These are phyloP conservation scores for Globisporangium irregulare DNA, from an alignment of 352 stramenopile genomes.

Conservation along the genomic window DNA sequence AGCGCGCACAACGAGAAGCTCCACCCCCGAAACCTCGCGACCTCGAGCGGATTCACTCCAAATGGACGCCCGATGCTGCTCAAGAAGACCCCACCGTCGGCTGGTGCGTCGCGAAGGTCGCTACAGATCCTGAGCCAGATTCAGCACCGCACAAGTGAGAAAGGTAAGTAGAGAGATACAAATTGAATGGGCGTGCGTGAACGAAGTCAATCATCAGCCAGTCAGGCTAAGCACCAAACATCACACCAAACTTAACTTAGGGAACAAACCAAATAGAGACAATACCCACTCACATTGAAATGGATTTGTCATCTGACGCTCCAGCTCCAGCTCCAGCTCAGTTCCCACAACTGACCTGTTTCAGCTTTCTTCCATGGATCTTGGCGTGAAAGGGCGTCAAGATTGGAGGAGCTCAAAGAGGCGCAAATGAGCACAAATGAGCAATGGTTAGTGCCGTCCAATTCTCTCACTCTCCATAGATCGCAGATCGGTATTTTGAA, in stretches of 20 bases:
- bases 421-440: not conserved
- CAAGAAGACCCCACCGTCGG: constrained; percentile 65
- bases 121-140: constrained; percentile 86
- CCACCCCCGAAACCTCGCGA: constrained; percentile 18
- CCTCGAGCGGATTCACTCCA: constrained; percentile 30
- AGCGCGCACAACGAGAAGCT: constrained; percentile 8
- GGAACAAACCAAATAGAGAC: not conserved
- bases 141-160: constrained; percentile 47
- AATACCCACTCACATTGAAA: not conserved
- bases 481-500: not conserved
- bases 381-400: constrained; percentile 7
- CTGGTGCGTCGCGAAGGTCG: constrained; percentile 59
- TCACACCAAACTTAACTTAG: constrained; percentile 3
- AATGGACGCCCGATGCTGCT: constrained; percentile 29
- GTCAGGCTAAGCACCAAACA: not conserved
- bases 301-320: not conserved
- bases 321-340: not conserved
- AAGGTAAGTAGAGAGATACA: constrained; percentile 13
- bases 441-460: not conserved
- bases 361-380: constrained; percentile 13
- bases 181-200: not conserved
- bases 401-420: not conserved
- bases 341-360: not conserved
- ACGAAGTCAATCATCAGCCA: not conserved
- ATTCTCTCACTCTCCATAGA: not conserved